phyloP scores from a whole-genome alignment of 805 yeast genomes.

The Myxozyma mucilagina region DNA sequence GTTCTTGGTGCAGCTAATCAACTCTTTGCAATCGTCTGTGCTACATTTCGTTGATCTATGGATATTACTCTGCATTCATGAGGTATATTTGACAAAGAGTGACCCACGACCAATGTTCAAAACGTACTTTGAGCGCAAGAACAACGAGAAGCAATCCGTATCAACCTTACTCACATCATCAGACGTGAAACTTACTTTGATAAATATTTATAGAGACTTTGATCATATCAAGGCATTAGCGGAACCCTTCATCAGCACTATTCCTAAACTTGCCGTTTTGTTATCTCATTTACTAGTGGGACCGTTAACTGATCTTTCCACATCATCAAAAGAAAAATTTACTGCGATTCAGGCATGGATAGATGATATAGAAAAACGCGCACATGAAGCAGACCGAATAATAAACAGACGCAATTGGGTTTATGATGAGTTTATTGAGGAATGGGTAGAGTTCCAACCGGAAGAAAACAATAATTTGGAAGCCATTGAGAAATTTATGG shows the following conservation, averaged over 20 bases:
- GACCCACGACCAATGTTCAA: not conserved
- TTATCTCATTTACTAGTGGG: constrained; percentile 4
- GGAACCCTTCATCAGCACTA: not conserved
- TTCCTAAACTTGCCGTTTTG: constrained; percentile 15
- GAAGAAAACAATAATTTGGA: not conserved
- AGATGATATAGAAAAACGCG: constrained; percentile 14
- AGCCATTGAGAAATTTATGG: not conserved
- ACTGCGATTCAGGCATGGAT: constrained; percentile 1
- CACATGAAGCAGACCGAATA: constrained; percentile 5
- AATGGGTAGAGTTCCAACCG: constrained; percentile 18
- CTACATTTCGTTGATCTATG: constrained; percentile 9
- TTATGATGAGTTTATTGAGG: constrained; percentile 21
- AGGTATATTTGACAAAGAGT: not conserved
- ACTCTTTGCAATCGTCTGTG: constrained; percentile 1
- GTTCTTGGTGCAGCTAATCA: not conserved
- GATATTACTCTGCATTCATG: constrained; percentile 16
- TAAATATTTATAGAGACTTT: constrained; percentile 3
- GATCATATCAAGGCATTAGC: constrained; percentile 6
- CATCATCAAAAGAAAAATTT: not conserved
- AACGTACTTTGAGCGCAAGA: not conserved
- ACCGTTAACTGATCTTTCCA: not conserved
- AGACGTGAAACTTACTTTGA: not conserved
- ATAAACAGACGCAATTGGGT: constrained; percentile 16
- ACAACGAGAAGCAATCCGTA: not conserved
- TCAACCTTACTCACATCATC: not conserved